Conservation (phyloP, 2,329 filamentous ascomycete species). For the Blastomyces percursus region DNA sequence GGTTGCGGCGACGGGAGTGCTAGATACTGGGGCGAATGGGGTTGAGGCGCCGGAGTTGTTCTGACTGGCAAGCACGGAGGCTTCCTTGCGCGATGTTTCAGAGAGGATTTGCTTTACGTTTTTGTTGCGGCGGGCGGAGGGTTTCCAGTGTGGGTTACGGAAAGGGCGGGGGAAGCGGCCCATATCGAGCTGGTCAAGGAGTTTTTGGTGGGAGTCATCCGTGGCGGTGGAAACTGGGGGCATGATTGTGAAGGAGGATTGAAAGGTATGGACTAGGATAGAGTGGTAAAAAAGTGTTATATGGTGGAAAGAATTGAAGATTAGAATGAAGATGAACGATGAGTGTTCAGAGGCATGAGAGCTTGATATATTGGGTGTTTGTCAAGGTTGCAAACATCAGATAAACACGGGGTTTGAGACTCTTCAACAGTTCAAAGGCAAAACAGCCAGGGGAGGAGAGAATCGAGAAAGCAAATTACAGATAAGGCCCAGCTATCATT, state of each 20-base stretch:
- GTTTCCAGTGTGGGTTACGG: constrained; percentile 81
- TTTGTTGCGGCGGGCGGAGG: constrained; percentile 93
- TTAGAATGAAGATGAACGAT: background rate
- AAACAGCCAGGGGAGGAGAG: background rate
- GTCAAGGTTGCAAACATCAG: constrained; percentile 2
- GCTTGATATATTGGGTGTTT: background rate
- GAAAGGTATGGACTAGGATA: background rate
- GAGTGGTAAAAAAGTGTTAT: background rate
- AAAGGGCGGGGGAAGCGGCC: constrained; percentile 77
- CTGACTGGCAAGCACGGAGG: constrained; percentile 73
- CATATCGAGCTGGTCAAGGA: constrained; percentile 88
- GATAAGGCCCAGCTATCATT: background rate
- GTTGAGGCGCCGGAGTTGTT: constrained; percentile 72
- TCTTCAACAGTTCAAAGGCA: background rate
- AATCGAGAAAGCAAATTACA: background rate
- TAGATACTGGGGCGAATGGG: constrained; percentile 37
- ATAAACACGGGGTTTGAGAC: background rate
- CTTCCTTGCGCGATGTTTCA: constrained; percentile 78
- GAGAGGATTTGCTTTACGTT: constrained; percentile 94
- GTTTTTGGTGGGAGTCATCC: constrained; percentile 70
- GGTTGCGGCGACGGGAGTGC: constrained; percentile 30
- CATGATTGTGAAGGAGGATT: constrained; percentile 30
- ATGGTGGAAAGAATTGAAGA: background rate
- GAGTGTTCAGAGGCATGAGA: too few species aligned
- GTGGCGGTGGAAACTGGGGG: constrained; percentile 56